phyloP scores from a whole-genome alignment of 495 filamentous ascomycete species.

The Daldinia decipiens region DNA sequence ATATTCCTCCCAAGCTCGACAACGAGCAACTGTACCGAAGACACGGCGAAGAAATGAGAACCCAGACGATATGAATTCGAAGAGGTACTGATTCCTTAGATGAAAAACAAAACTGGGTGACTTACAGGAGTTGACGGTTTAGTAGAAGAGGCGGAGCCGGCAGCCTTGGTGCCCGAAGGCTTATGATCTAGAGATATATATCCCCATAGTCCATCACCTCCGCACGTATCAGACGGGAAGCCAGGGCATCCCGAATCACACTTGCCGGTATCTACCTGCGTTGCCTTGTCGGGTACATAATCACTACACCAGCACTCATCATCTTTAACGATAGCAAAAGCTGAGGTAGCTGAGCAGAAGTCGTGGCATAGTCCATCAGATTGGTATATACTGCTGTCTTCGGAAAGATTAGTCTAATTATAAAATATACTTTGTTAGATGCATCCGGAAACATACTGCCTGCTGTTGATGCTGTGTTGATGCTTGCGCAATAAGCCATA shows the following conservation, averaged over 20 bases:
- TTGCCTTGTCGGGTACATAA: constrained; percentile 46
- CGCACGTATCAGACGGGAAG: constrained; percentile 55
- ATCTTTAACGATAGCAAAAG: constrained; percentile 54
- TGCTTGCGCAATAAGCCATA: constrained; percentile 54
- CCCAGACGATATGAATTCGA: constrained; percentile 41
- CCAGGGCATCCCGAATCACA: constrained; percentile 56
- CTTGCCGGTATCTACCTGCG: constrained; percentile 46
- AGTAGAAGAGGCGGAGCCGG: constrained; percentile 30
- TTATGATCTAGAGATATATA: constrained; percentile 49
- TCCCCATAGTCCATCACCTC: constrained; percentile 52
- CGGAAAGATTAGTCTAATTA: constrained; percentile 14
- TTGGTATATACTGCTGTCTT: constrained; percentile 56
- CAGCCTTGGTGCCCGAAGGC: constrained; percentile 47
- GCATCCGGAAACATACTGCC: constrained; percentile 44
- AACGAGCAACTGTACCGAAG: constrained; percentile 4
- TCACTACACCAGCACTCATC: constrained; percentile 59
- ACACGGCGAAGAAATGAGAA: constrained; percentile 28
- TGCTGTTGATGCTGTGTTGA: constrained; percentile 53
- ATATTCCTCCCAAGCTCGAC: constrained; percentile 16
- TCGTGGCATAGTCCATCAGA: constrained; percentile 57
- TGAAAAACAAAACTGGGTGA: constrained; percentile 37
- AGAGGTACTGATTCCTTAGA: constrained; percentile 33
- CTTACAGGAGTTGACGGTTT: constrained; percentile 41
- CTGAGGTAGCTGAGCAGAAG: constrained; percentile 50
- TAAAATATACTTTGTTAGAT: background rate